A percentile compares a stretch with the other conserved stretches of the same genome.
These are phyloP conservation scores for Patellifolia procumbens DNA, from an alignment of 179 eudicot genomes.

Conservation along the genomic window DNA sequence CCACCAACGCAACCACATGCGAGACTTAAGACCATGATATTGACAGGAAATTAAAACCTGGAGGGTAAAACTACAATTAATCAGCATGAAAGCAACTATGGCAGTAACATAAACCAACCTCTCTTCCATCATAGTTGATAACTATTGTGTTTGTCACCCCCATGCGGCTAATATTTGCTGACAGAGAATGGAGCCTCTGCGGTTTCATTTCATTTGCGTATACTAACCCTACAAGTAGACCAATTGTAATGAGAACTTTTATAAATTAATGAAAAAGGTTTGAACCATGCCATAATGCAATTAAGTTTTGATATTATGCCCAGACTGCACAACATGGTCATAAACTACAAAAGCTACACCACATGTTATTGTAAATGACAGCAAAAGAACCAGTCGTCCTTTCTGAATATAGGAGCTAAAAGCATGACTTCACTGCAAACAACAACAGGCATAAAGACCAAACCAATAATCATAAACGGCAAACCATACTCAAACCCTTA, in stretches of 20 bases:
- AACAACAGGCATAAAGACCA: background rate
- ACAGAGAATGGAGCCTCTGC: conserved; percentile 79
- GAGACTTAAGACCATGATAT: no score
- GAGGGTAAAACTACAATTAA: background rate
- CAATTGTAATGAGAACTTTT: background rate
- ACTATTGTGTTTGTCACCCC: conserved; percentile 93
- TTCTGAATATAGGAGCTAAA: background rate
- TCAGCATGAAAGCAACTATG: background rate
- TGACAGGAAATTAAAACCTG: background rate
- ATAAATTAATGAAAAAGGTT: background rate
- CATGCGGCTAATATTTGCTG: conserved; percentile 87
- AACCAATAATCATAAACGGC: background rate
- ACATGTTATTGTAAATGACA: background rate
- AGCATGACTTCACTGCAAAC: background rate
- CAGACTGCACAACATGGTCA: background rate
- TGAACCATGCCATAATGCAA: background rate
- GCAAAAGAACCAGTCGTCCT: background rate
- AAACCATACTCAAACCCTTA: background rate
- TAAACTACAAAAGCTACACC: background rate
- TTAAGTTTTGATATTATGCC: background rate
- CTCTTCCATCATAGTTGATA: conserved; percentile 89
- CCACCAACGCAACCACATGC: no score
- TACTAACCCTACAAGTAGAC: conserved; percentile 53
- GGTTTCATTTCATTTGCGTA: conserved; percentile 93
- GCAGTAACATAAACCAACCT: conserved; percentile 49